phyloP scores from a whole-genome alignment of 169 alveolate genomes.

The Plasmodium gaboni region DNA sequence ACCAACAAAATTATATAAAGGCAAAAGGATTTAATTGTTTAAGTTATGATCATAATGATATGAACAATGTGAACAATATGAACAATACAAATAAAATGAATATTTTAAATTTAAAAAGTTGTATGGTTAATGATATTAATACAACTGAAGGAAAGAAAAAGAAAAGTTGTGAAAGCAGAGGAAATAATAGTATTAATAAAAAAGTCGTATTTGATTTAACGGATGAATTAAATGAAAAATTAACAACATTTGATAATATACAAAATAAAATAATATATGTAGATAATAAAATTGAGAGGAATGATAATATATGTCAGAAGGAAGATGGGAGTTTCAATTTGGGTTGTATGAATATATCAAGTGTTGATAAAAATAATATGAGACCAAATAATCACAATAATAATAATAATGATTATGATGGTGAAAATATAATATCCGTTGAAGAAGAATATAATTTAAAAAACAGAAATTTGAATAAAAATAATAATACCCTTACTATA shows the following conservation, averaged over 20 bases:
- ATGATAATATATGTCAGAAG: neutral
- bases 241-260: neutral
- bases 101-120: no score
- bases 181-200: neutral
- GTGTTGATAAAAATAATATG: neutral
- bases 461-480: neutral
- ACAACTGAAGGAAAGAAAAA: neutral
- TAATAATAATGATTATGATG: neutral
- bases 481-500: neutral
- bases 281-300: neutral
- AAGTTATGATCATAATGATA: neutral
- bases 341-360: no score
- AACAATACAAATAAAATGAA: no score
- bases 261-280: neutral
- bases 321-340: no score
- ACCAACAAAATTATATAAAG: no score
- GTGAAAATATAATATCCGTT: neutral
- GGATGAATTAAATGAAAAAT: neutral
- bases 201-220: slow-evolving; percentile 42
- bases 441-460: neutral
- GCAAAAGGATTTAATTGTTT: no score
- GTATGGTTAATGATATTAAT: neutral
- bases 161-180: slow-evolving; percentile 1
- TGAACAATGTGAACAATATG: no score
- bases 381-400: neutral